These are phyloP conservation scores for Coemansia sp. DNA, from an alignment of 192 early-diverging fungal species.

Conservation along the genomic window DNA sequence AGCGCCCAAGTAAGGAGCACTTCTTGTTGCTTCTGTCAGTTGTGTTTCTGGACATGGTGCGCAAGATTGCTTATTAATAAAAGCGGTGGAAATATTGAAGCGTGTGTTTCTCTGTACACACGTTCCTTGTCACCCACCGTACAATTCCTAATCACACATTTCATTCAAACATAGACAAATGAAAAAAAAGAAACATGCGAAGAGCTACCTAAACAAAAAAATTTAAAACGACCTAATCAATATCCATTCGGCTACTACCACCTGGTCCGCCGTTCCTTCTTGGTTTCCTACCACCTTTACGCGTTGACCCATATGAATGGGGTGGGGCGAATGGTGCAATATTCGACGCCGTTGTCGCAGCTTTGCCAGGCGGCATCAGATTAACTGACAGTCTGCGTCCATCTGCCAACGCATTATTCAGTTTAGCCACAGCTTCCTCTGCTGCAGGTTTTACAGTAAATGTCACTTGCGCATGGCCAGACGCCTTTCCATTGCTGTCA, in stretches of 20 bases:
- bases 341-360: neutral
- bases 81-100: slow-evolving; percentile 11
- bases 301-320: neutral
- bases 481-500: slow-evolving; percentile 39
- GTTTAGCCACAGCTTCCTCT: slow-evolving; percentile 39
- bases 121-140: slow-evolving; percentile 14
- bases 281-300: slow-evolving; percentile 2
- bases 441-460: slow-evolving; percentile 41
- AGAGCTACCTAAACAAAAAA: neutral
- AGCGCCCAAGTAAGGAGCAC: slow-evolving; percentile 21
- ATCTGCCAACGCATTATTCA: slow-evolving; percentile 51
- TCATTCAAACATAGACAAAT: neutral
- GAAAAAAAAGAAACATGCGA: slow-evolving; percentile 1
- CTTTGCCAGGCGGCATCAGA: slow-evolving; percentile 13
- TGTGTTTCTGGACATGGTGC: slow-evolving; percentile 20
- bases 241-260: slow-evolving; percentile 36
- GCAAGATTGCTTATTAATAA: slow-evolving; percentile 8
- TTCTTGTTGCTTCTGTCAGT: slow-evolving; percentile 1
- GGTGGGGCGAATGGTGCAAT: slow-evolving; percentile 10
- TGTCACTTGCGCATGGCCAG: slow-evolving; percentile 51
- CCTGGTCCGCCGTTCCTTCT: slow-evolving; percentile 14
- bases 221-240: slow-evolving; percentile 24
- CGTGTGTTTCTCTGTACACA: neutral
- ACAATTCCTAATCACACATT: slow-evolving; percentile 4
- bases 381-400: slow-evolving; percentile 41